Base-by-base conservation (phyloP, 169 alveolate species). In the Cryptosporidium sp. region DNA sequence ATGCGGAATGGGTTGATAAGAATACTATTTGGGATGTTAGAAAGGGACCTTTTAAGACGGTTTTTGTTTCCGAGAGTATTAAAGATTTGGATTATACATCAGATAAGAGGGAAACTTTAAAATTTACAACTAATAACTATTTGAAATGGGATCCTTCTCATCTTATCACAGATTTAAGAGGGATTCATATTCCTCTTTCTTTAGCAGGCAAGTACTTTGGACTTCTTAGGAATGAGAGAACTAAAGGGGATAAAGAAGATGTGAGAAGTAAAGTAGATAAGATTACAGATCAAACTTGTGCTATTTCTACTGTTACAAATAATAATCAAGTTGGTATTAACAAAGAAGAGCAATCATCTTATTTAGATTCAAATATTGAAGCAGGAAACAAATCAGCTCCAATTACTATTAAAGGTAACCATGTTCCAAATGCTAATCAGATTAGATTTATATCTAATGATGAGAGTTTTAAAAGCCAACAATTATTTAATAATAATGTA, bases 1-100 rank as follows among this genome's bases (percentile, higher is more conserved):
- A 80, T 48, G 89, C 89, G 6, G 89, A 80, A 31, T 80, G 89
- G 89, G 89, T 80, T 12, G 89, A 80, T 44, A 80, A 80, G 31
- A 33, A 62, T 23, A 80, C 89, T 1, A 29, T 62, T 44, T 80
- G 89, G 89, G 89, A 80, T 44, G 51, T 42, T 4, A 80, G 89
- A 80, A 80, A 80, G 29, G 89, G 89, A 5, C 89, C 89, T 21
- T 65, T 80, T 8, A 80, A 80, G 29, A 62, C 89, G 2, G 89
- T 80, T 9, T 80, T 80, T 80, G 89, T 80, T 31, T 62, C 89
- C 0, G 89, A 80, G 16, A 26, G 45, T 12, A 26, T 73, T 60
- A 65, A 31, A 4, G 62, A 35, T 9, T 35, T 31, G 37, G 48
- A 80, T 21, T 39, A 37, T 29, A 7, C 33, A n/a, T 37, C 33